Evolutionary conservation across 306 rosid species (phyloP).

Genomic region (Biancaea sappan): DNA sequence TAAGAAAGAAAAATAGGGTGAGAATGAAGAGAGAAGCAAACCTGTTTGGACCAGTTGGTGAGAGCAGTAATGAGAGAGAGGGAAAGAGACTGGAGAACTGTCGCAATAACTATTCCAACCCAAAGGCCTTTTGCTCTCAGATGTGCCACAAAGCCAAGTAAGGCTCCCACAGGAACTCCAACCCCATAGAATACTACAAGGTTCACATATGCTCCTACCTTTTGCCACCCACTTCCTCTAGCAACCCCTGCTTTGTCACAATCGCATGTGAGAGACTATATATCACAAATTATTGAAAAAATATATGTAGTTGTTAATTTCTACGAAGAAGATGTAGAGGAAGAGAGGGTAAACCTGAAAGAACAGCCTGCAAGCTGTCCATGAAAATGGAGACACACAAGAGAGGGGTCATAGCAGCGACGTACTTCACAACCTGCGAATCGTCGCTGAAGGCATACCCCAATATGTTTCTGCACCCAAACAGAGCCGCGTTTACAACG

Average conservation of each 20-base stretch:
- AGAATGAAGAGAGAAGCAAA: neutral
- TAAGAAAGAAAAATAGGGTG: too few relatives aligned
- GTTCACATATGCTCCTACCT: neutral
- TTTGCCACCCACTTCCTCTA: neutral
- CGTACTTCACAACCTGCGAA: constrained; percentile 32
- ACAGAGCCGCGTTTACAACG: constrained; percentile 28
- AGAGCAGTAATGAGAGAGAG: constrained; percentile 29
- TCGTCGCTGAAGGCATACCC: constrained; percentile 51
- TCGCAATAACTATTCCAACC: neutral
- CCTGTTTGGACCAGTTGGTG: constrained; percentile 49
- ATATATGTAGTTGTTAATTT: too few relatives aligned
- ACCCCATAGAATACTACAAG: neutral
- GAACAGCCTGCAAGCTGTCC: constrained; percentile 48
- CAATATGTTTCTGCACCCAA: constrained; percentile 29
- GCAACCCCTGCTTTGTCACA: neutral
- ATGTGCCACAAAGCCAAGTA: neutral
- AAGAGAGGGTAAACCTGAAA: constrained; percentile 38
- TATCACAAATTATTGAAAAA: too few relatives aligned
- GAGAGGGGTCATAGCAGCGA: constrained; percentile 37
- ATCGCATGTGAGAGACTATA: too few relatives aligned
- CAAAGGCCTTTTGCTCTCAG: neutral
- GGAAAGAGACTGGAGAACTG: neutral
- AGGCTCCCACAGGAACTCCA: neutral
- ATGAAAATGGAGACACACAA: constrained; percentile 42
- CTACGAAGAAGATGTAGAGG: too few relatives aligned